Conservation (phyloP, 2,329 filamentous ascomycete species). For the Trichoderma simmonsii region DNA sequence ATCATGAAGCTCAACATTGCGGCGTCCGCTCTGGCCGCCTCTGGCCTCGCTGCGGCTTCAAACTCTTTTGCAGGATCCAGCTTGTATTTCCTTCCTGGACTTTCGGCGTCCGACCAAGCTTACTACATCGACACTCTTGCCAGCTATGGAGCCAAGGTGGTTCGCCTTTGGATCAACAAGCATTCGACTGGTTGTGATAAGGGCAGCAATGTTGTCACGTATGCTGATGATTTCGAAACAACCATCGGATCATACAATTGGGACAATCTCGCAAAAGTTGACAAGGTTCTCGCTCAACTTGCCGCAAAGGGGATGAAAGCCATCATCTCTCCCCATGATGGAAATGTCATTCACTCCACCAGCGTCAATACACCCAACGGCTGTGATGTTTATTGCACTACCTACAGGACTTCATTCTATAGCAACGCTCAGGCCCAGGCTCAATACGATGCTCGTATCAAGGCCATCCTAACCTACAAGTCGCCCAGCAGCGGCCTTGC, state of each 20-base stretch:
- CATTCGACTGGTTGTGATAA: slow-evolving; percentile 19
- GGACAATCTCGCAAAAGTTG: slow-evolving; percentile 17
- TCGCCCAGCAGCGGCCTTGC: slow-evolving; percentile 30
- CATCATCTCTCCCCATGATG: slow-evolving; percentile 22
- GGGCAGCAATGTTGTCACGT: slow-evolving; percentile 20
- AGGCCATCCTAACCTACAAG: slow-evolving; percentile 32
- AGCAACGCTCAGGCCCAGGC: slow-evolving; percentile 29
- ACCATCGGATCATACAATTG: slow-evolving; percentile 24
- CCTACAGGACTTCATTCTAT: slow-evolving; percentile 30
- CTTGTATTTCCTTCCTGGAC: slow-evolving; percentile 22
- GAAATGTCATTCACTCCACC: slow-evolving; percentile 13
- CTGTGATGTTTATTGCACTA: slow-evolving; percentile 19
- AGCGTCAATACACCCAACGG: background rate
- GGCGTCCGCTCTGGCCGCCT: background rate
- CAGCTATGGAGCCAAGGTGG: slow-evolving; percentile 20
- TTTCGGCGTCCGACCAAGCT: slow-evolving; percentile 21
- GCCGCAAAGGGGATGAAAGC: slow-evolving; percentile 20
- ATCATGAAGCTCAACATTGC: background rate
- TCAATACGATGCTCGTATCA: slow-evolving; percentile 30
- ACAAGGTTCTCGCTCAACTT: slow-evolving; percentile 18
- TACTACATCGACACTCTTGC: slow-evolving; percentile 21
- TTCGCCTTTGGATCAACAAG: slow-evolving; percentile 22
- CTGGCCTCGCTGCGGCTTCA: background rate
- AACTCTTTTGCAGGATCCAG: slow-evolving; percentile 22
- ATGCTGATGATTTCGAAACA: slow-evolving; percentile 19